Evolutionary conservation across 2,329 filamentous ascomycete species (phyloP).

Genomic region (Helotiales sp.): DNA sequence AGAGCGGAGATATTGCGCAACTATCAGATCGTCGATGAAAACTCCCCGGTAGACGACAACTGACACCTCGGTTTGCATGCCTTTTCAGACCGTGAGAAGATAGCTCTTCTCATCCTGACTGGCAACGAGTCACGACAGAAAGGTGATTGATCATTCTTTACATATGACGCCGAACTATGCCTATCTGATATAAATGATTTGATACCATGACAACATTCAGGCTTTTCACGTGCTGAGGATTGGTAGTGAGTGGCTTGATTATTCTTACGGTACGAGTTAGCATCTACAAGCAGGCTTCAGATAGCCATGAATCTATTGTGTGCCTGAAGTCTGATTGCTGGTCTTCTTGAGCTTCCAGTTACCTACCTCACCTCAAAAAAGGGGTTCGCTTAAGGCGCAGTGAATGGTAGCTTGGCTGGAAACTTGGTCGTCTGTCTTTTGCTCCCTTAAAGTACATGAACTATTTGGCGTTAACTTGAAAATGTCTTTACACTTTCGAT

Average conservation of each 20-base stretch:
- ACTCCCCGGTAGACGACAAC: not conserved
- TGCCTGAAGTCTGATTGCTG: not conserved
- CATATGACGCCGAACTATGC: not conserved
- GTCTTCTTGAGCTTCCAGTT: not conserved
- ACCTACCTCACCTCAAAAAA: not conserved
- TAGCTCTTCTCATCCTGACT: not conserved
- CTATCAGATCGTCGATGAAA: not conserved
- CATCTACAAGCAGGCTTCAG: not conserved
- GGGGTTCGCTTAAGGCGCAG: not conserved
- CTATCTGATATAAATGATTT: not conserved
- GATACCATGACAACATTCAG: not conserved
- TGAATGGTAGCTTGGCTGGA: too few species aligned
- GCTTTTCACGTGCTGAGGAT: not conserved
- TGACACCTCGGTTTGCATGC: constrained; percentile 15
- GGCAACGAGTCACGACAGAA: not conserved
- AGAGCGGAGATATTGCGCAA: too few species aligned
- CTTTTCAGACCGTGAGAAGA: not conserved
- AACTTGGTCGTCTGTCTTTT: too few species aligned
- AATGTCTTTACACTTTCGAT: too few species aligned
- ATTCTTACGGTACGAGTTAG: not conserved
- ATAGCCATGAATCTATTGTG: not conserved
- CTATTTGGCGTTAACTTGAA: too few species aligned
- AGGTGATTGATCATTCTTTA: not conserved
- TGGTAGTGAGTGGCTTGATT: not conserved
- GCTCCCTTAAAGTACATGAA: too few species aligned